Percentiles rank a stretch among this genome's conserved stretches.
Conservation (phyloP, 495 filamentous ascomycete genomes). For the Emericellopsis terricola region DNA sequence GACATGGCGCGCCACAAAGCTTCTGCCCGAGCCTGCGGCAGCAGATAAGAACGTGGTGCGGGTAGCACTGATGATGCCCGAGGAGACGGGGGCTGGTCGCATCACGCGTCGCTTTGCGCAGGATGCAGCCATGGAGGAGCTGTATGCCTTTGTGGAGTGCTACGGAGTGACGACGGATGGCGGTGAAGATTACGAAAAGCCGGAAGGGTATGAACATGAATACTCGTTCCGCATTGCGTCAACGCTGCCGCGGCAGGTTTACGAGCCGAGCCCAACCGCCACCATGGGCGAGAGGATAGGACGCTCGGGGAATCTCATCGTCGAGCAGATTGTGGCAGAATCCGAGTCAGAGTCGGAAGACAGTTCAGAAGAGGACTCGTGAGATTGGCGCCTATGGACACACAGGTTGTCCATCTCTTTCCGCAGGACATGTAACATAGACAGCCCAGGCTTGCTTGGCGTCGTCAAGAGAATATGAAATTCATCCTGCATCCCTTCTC, state of each 20-base stretch:
- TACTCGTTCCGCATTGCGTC: constrained; percentile 70
- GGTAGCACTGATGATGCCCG: constrained; percentile 61
- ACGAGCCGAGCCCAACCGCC: constrained; percentile 43
- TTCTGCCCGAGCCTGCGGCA: constrained; percentile 48
- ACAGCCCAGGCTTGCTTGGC: too few species aligned
- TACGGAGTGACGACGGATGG: constrained; percentile 36
- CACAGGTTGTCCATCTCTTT: too few species aligned
- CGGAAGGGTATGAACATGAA: constrained; percentile 52
- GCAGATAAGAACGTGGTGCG: constrained; percentile 53
- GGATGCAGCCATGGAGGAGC: constrained; percentile 55
- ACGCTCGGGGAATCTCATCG: constrained; percentile 72
- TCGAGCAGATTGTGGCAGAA: constrained; percentile 41
- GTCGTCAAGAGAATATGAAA: too few species aligned
- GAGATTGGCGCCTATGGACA: too few species aligned
- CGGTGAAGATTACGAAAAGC: constrained; percentile 26
- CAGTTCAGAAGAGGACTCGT: constrained; percentile 7
- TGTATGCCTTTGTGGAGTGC: constrained; percentile 95
- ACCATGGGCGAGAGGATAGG: constrained; percentile 58
- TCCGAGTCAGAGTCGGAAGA: constrained; percentile 3
- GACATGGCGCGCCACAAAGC: constrained; percentile 52
- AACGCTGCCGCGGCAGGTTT: constrained; percentile 64
- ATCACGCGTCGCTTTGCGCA: constrained; percentile 56
- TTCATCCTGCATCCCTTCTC: too few species aligned
- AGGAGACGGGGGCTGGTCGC: constrained; percentile 38
- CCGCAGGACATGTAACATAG: too few species aligned